Base-by-base conservation (phyloP, 2,329 filamentous ascomycete species). In the Diaporthe longicolla region DNA sequence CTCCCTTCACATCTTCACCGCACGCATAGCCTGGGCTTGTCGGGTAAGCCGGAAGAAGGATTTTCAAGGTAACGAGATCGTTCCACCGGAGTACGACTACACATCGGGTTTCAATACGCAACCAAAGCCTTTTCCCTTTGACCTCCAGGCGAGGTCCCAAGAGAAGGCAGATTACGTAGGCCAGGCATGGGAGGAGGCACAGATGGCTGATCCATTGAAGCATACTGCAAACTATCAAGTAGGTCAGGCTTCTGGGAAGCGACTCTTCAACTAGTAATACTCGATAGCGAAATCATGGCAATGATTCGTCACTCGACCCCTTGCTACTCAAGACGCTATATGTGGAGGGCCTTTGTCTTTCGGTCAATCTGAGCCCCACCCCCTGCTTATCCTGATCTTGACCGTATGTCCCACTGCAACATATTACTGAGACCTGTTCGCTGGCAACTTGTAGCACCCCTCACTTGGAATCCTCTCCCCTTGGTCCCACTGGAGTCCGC, bases 381-480 rank as follows among this genome's bases (percentile, higher is more conserved):
- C 1, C 19, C 43, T 17, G 1, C 43, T 6, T 17, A 48, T 21
- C 5, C 19, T 3, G 17, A 48, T 1, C 19, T 21, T 17, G 19
- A 17, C 17, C 15, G 40, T 17, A 43, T 43, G 11, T 5, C 15
- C 13, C 13, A 15, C 13, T 5, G 6, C 35, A 59, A 35, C 57
- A 35, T 13, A 21, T 40, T 24, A 48, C 40, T 66, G 43, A 50
- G 19, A 50, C 24, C 2, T 13, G 35, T 10, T 24, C 2, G 61
- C 21, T 24, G 61, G 61, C 43, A 66, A 52, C 45, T 66, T 50
- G 10, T 66, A 66, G 45, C 61, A 66, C 52, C 43, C 45, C 61
- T 66, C 17, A 66, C 3, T 66, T 52, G 61, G 61, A 66, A 66
- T 66, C 26, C 19, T 66, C 43, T 66, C 61, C 11, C 61, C 45